Evolutionary conservation across 345 rosid genomes (phyloP), one percentile per base, ranked within the genome.

Genomic region (Erysimum cheiranthoides): DNA sequence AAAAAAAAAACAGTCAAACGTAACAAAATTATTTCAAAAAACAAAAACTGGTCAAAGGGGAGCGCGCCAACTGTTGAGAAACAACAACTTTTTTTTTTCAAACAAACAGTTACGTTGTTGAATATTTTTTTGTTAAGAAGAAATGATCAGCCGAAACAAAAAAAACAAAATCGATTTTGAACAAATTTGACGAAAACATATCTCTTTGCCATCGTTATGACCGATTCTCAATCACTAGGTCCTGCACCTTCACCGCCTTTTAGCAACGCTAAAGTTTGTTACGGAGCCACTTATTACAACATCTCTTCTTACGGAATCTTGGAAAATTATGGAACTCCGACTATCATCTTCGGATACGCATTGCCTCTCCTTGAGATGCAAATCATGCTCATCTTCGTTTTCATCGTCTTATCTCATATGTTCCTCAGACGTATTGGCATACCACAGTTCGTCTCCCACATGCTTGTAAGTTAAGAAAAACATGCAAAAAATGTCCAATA

Each of bases 311-410:
- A 14, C 8, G 77, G 81, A 65, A 54, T 78, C 56, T 10, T 65
- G 40, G 81, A 65, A 30, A 12, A 35, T 9, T 18, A 46, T 45
- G 25, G 40, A 65, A 12, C 47, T 64, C 56, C 73, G 4, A 25
- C 57, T 58, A 31, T 66, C 35, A 59, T 78, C 10, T 71, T 78
- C 54, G 56, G 63, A 38, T 64, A 79, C 60, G 64, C 82, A 61
- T 63, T 79, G 61, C 79, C 82, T 54, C 79, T 79, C 58, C 74
- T 79, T 30, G 79, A 79, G 56, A 21, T 74, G 32, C 78, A 73
- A 46, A 38, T 74, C 17, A 4, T 74, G 31, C 66, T 69, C 61
- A 56, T 74, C 39, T 79, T 74, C 35, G 10, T 74, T n/a, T 18
- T 25, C 14, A 11, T 74, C 16, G 61, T 54, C 31, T 61, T 65